Base-by-base conservation (phyloP, 805 yeast genomes). In the Candida pseudofarinosa region DNA sequence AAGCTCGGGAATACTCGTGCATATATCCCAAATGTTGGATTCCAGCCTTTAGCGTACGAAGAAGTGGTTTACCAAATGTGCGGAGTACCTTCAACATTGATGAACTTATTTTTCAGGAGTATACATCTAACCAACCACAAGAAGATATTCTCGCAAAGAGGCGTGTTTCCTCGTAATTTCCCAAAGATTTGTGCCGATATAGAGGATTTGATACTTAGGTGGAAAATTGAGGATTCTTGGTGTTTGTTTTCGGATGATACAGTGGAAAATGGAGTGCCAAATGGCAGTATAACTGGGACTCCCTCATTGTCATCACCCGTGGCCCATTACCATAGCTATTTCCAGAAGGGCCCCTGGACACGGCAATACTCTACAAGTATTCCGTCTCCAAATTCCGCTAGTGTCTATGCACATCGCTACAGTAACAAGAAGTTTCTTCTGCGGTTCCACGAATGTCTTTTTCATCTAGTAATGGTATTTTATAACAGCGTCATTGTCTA, bases 151-250 rank as follows among this genome's bases (percentile, higher is more conserved):
- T 45, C 49, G 39, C 50, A 47, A 6, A 50, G 56, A 20, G 65
- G 68, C 19, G 64, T 69, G 28, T 67, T 63, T 35, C 82, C 83
- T 0, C 59, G 82, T 34, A 78, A 77, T 49, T 79, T 76, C 52
- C 81, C 82, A 3, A 65, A 68, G 41, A 62, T 77, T 2, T 77
- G 82, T 49, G 77, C 81, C 40, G 81, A 77, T 40, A 51, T 73
- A 2, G 81, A 77, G 46, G 81, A 77, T 42, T 71, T 67, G 31
- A 54, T 79, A 16, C 44, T 69, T 36, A 64, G 58, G 39, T 79
- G 82, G 82, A 62, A 59, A 36, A 52, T 68, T 14, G 70, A 66
- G 16, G 46, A 48, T 19, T 41, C 54, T 16, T 76, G 80, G 81
- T 23, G 28, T 23, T 23, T 23, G 28, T 23, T 7, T 10, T 7